Conservation (phyloP, 1,284 basidiomycete genomes). For the Irpex sp. region DNA sequence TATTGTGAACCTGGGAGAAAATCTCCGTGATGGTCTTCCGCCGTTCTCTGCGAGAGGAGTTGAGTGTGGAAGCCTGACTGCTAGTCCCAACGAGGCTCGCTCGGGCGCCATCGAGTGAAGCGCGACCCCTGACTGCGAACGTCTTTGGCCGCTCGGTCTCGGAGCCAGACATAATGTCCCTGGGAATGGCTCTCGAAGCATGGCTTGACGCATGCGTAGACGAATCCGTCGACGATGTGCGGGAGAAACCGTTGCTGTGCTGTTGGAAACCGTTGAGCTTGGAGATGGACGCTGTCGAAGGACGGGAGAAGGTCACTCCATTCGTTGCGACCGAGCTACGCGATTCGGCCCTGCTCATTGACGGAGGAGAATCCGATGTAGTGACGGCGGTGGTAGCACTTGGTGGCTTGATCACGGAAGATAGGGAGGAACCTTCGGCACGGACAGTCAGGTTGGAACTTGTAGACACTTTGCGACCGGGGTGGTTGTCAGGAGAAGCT, state of each 20-base stretch:
- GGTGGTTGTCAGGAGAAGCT: background rate
- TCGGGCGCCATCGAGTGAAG: slow-evolving; percentile 39
- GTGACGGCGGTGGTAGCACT: slow-evolving; percentile 68
- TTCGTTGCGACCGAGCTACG: slow-evolving; percentile 33
- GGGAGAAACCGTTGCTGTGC: slow-evolving; percentile 18
- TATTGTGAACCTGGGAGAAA: slow-evolving; percentile 27
- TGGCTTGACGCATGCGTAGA: slow-evolving; percentile 29
- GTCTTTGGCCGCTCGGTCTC: slow-evolving; percentile 51
- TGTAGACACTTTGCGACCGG: slow-evolving; percentile 41
- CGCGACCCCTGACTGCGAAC: slow-evolving; percentile 34
- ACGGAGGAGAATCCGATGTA: slow-evolving; percentile 29
- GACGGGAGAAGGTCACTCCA: slow-evolving; percentile 56
- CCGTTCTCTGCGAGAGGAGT: slow-evolving; percentile 35
- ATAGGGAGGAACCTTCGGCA: slow-evolving; percentile 29
- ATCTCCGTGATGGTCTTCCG: slow-evolving; percentile 46
- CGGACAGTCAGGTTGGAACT: slow-evolving; percentile 51
- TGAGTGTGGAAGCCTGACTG: slow-evolving; percentile 32
- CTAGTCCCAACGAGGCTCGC: slow-evolving; percentile 27
- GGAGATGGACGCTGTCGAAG: slow-evolving; percentile 45
- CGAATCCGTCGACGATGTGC: background rate
- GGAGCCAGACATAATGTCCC: slow-evolving; percentile 37
- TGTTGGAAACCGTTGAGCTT: slow-evolving; percentile 53
- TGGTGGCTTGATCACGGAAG: slow-evolving; percentile 42
- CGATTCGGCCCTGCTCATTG: slow-evolving; percentile 40
- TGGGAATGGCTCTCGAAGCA: background rate